Evolutionary conservation across 305 asterid species (phyloP).

Genomic region (Fraxinus baroniana): DNA sequence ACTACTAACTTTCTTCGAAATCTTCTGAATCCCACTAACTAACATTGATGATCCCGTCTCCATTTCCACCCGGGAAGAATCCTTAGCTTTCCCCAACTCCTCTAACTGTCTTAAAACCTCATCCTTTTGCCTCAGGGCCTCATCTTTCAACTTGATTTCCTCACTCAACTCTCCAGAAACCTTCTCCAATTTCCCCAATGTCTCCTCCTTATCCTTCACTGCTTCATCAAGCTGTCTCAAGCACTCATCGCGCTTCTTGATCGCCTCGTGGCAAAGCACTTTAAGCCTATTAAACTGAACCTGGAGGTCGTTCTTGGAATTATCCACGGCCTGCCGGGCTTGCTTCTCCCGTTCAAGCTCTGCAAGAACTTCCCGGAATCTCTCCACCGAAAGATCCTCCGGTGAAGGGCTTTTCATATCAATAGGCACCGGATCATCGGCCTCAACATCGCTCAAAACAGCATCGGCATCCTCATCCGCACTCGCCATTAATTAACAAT

Average conservation of each 20-base stretch:
- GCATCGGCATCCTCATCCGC: neutral
- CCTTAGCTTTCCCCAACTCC: conserved; percentile 55
- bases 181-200: conserved; percentile 42
- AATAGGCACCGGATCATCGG: conserved; percentile 64
- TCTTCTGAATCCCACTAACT: conserved; percentile 83
- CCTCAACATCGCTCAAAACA: conserved; percentile 82
- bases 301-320: conserved; percentile 64
- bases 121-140: conserved; percentile 41
- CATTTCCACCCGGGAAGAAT: conserved; percentile 58
- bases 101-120: conserved; percentile 57
- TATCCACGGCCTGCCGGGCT: conserved; percentile 78
- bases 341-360: conserved; percentile 91
- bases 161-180: conserved; percentile 43
- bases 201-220: conserved; percentile 65
- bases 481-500: neutral
- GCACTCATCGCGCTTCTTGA: conserved; percentile 84
- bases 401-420: conserved; percentile 36
- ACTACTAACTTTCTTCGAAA: conserved; percentile 72
- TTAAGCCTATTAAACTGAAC: conserved; percentile 71
- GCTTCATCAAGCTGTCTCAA: conserved; percentile 81
- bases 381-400: conserved; percentile 57
- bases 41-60: conserved; percentile 90
- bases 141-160: conserved; percentile 54
- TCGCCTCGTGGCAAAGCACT: conserved; percentile 79
- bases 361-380: conserved; percentile 53